These are phyloP conservation scores for Clausena lansium DNA, from an alignment of 345 rosid genomes.

Conservation along the genomic window DNA sequence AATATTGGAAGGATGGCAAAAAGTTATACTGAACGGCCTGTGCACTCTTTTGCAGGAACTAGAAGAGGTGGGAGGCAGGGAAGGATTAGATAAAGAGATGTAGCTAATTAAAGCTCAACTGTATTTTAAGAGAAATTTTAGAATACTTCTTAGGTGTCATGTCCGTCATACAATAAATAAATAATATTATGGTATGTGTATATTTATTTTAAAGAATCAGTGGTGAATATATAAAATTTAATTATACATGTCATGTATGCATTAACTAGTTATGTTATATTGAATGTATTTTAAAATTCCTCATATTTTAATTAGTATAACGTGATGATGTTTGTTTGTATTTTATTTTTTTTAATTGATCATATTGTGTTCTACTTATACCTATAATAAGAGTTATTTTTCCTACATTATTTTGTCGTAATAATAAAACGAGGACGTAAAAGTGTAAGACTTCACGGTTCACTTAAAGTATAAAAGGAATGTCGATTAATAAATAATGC, in stretches of 20 bases:
- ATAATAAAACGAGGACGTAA: neutral
- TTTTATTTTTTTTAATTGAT: too few relatives aligned
- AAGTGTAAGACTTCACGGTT: neutral
- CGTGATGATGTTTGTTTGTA: neutral
- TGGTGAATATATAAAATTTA: too few relatives aligned
- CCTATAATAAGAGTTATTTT: neutral
- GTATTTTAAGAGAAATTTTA: too few relatives aligned
- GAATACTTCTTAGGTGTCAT: too few relatives aligned
- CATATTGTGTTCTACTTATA: neutral
- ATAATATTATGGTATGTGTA: too few relatives aligned
- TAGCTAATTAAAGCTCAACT: too few relatives aligned
- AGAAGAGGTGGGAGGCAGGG: conserved; percentile 47
- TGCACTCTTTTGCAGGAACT: conserved; percentile 39
- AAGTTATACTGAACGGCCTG: neutral
- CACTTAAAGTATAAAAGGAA: neutral
- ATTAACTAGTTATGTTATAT: too few relatives aligned
- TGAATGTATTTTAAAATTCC: neutral
- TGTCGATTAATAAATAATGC: neutral
- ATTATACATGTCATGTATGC: fast-evolving
- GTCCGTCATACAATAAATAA: too few relatives aligned
- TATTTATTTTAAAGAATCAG: too few relatives aligned
- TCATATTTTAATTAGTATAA: neutral
- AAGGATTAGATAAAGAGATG: conserved; percentile 47
- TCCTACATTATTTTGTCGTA: neutral
- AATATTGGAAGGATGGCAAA: neutral